Conservation (phyloP, 1,284 basidiomycete genomes). For the Sporisorium exsertum region DNA sequence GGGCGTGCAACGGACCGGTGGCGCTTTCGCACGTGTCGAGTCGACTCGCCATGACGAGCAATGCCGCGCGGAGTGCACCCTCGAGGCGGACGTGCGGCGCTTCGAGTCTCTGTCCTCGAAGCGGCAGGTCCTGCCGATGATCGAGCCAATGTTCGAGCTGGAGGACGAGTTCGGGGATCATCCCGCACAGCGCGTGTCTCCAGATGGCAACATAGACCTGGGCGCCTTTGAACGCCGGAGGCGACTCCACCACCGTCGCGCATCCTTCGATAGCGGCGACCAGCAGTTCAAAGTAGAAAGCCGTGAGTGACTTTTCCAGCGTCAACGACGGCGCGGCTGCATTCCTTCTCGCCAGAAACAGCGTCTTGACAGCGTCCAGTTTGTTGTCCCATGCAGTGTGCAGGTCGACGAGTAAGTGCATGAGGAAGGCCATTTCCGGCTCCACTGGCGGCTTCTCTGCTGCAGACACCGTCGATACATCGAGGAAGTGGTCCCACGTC, state of each 20-base stretch:
- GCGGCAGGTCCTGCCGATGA: slow-evolving; percentile 21
- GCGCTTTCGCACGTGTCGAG: slow-evolving; percentile 39
- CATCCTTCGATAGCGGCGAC: slow-evolving; percentile 44
- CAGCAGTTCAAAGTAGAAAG: slow-evolving; percentile 49
- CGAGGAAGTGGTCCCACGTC: slow-evolving; percentile 44
- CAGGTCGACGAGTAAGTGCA: slow-evolving; percentile 36
- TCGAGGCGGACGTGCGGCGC: slow-evolving; percentile 46
- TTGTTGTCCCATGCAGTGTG: slow-evolving; percentile 34
- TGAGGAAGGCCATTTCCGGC: slow-evolving; percentile 41
- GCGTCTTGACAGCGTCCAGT: slow-evolving; percentile 42
- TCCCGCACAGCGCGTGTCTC: slow-evolving; percentile 45
- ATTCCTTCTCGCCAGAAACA: slow-evolving; percentile 35
- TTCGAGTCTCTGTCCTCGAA: slow-evolving; percentile 35
- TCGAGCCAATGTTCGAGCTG: slow-evolving; percentile 55
- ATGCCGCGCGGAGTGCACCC: slow-evolving; percentile 25
- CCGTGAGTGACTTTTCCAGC: slow-evolving; percentile 43
- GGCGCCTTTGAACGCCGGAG: slow-evolving; percentile 32
- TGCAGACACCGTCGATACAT: slow-evolving; percentile 16
- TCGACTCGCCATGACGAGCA: slow-evolving; percentile 31
- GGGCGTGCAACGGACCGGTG: neutral
- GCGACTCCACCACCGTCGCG: slow-evolving; percentile 34
- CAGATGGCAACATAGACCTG: slow-evolving; percentile 40
- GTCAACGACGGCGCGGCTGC: slow-evolving; percentile 37
- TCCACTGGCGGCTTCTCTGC: slow-evolving; percentile 23
- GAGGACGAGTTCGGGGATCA: slow-evolving; percentile 42